Evolutionary conservation across 768 basidiomycete genomes (phyloP).

Genomic region (Suillus clintonianus): DNA sequence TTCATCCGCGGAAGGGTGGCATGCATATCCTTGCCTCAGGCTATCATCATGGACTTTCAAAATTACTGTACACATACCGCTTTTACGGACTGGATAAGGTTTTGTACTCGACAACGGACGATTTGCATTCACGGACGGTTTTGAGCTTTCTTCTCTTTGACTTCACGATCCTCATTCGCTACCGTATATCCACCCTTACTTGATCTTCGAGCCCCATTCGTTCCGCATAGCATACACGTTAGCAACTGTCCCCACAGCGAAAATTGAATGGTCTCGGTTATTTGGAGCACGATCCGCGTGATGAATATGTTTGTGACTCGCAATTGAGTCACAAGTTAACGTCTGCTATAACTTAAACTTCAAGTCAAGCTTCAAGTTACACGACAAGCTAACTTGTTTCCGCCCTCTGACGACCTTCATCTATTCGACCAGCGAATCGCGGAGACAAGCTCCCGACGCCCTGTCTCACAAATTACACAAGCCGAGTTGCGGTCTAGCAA

Average conservation of each 20-base stretch:
- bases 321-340: too few species aligned
- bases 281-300: too few species aligned
- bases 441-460: neutral
- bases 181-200: neutral
- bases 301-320: too few species aligned
- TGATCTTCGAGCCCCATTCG: neutral
- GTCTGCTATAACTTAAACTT: too few species aligned
- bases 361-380: too few species aligned
- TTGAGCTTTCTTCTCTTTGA: neutral
- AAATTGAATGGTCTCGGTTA: neutral
- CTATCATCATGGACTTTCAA: conserved; percentile 13
- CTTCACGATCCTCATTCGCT: neutral
- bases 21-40: neutral
- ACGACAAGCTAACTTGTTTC: too few species aligned
- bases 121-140: conserved; percentile 26
- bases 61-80: conserved; percentile 13
- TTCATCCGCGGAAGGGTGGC: neutral
- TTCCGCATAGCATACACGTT: neutral
- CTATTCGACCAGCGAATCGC: neutral
- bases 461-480: neutral
- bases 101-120: conserved; percentile 30
- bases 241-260: neutral
- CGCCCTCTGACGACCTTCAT: too few species aligned
- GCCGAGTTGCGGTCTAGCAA: neutral
- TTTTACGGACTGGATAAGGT: conserved; percentile 20